Percentiles rank a stretch among this genome's conserved stretches.
phyloP scores from a whole-genome alignment of 768 basidiomycete genomes.

The Lactifluus subvellereus region DNA sequence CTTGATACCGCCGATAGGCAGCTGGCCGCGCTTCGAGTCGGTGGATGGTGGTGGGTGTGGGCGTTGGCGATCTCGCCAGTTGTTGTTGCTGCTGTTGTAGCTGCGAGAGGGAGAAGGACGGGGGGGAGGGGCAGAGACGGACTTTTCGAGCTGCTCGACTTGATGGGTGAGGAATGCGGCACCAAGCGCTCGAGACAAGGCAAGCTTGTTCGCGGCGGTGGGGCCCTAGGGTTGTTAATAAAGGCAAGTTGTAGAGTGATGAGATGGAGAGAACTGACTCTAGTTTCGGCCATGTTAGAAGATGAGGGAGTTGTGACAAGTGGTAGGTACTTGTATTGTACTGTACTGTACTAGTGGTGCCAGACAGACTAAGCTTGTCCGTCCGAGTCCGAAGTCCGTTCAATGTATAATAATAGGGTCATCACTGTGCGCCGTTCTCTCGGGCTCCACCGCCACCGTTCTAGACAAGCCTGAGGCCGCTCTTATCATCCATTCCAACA shows the following conservation, averaged over 20 bases:
- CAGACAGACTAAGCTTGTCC: too few species aligned
- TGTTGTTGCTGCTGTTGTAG: conserved; percentile 5
- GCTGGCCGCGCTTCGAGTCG: conserved; percentile 27
- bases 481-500: too few species aligned
- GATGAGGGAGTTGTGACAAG: not conserved
- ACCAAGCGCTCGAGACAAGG: conserved; percentile 83
- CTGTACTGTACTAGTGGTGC: too few species aligned
- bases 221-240: not conserved
- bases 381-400: too few species aligned
- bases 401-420: too few species aligned
- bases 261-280: not conserved
- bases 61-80: conserved; percentile 22
- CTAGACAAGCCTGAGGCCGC: too few species aligned
- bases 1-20: conserved; percentile 18
- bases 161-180: conserved; percentile 85
- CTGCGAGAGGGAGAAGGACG: conserved; percentile 27
- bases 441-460: too few species aligned
- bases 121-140: conserved; percentile 42
- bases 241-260: not conserved
- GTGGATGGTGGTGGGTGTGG: conserved; percentile 15
- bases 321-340: too few species aligned
- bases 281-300: not conserved
- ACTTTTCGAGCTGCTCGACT: conserved; percentile 81
- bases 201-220: conserved; percentile 46
- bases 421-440: too few species aligned